Percentiles rank a stretch among this genome's conserved stretches.
phyloP scores from a whole-genome alignment of 768 basidiomycete genomes.

The Lentinula aciculospora region DNA sequence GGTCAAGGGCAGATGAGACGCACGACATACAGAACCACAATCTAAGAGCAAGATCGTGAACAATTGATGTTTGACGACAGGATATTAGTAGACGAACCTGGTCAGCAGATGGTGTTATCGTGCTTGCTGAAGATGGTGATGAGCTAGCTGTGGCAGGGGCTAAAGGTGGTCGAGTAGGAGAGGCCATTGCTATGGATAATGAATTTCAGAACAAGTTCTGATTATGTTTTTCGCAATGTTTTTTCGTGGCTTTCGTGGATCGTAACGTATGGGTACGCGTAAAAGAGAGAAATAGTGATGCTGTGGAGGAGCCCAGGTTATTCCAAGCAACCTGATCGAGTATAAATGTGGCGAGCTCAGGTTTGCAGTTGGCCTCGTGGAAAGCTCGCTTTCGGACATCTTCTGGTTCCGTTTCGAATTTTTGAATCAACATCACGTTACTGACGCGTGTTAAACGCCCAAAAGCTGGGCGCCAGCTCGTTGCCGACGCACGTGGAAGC shows the following conservation, averaged over 20 bases:
- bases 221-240: conserved; percentile 8
- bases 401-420: background rate
- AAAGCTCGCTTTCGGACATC: background rate
- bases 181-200: conserved; percentile 15
- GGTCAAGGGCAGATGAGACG: conserved; percentile 21
- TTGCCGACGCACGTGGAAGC: background rate
- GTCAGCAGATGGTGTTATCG: conserved; percentile 62
- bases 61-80: conserved; percentile 12
- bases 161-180: conserved; percentile 32
- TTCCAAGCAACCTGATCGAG: background rate
- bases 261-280: background rate
- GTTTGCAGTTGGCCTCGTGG: background rate
- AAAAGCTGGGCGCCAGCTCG: too few species aligned
- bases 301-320: too few species aligned
- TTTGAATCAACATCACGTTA: background rate
- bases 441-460: background rate
- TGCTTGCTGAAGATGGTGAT: conserved; percentile 27
- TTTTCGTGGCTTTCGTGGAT: background rate
- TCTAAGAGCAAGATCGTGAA: conserved; percentile 29
- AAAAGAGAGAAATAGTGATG: background rate
- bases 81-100: conserved; percentile 44
- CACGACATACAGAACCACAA: conserved; percentile 73
- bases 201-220: background rate
- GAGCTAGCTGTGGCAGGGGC: conserved; percentile 37
- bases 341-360: background rate